Base-by-base conservation (phyloP, 1,284 basidiomycete genomes). In the Fomitopsis pinicola region DNA sequence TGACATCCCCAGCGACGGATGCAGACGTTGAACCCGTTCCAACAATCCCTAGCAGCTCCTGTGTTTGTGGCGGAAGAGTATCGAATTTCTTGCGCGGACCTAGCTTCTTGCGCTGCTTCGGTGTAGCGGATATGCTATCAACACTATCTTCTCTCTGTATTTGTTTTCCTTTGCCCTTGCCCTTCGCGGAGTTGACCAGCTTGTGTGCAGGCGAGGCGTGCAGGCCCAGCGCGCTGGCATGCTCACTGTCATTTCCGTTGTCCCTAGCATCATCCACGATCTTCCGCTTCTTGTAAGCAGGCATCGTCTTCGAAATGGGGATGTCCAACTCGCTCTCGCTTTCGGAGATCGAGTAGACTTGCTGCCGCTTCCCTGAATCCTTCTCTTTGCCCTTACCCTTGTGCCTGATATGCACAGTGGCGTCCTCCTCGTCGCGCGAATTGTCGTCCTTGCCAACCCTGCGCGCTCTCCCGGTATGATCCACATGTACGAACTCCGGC, bases 21-120 rank as follows among this genome's bases (percentile, higher is more conserved):
- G 82, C 78, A 6, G 87, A 78, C 59, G 79, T 78, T 44, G 88
- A 90, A 28, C 82, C 78, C 6, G 87, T 78, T 59, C 79, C 78
- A 44, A 74, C 75, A 9, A 81, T 57, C 52, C 82, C 82, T 30
- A 84, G 73, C 14, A 80, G 71, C 62, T 87, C 87, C 59, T 80
- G 72, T 15, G 77, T 73, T 59, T 78, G 77, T 17, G 72, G 74
- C 12, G 76, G 75, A 15, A 81, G 67, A 0, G 70, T 67, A 69
- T 65, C 80, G 42, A 81, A 69, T 67, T 80, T 87, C 71, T 76
- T 82, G 65, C 73, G 75, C n/a, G 71, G 67, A 35, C 72, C 73
- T n/a, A 69, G 50, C 64, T 71, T 79, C 69, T 75, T 83, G 60
- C 79, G 75, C 57, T 67, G 59, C 10, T 75, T 81, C 9, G 74